A percentile compares a stretch with the other conserved stretches of the same genome.
phyloP scores from a whole-genome alignment of 805 yeast genomes.

The Hemisphaericaspora nanyangensis region DNA sequence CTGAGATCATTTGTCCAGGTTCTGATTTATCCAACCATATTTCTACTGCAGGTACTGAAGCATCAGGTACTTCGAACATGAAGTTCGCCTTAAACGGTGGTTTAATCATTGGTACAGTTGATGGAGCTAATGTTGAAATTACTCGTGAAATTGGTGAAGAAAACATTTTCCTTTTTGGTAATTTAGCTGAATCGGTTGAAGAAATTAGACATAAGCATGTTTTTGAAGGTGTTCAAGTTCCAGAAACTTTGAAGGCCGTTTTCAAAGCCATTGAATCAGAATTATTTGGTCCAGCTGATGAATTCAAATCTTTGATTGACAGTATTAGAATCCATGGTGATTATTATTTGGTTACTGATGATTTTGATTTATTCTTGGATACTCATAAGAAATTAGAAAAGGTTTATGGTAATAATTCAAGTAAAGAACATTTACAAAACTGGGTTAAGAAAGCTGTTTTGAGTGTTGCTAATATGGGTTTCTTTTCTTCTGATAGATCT shows the following conservation, averaged over 20 bases:
- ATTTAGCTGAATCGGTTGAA: constrained; percentile 85
- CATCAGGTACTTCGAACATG: constrained; percentile 95
- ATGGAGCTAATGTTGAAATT: constrained; percentile 94
- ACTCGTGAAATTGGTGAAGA: constrained; percentile 93
- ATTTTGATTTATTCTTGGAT: constrained; percentile 80
- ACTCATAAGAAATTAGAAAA: constrained; percentile 76
- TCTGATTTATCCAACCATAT: constrained; percentile 90
- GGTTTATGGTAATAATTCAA: constrained; percentile 51
- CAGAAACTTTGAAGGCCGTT: constrained; percentile 58
- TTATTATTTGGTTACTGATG: constrained; percentile 82
- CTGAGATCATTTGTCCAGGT: constrained; percentile 86
- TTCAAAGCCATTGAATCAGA: constrained; percentile 66
- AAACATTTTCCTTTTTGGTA: constrained; percentile 88
- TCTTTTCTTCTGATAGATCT: constrained; percentile 87
- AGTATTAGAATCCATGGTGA: constrained; percentile 74
- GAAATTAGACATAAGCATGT: constrained; percentile 74
- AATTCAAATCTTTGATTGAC: constrained; percentile 65
- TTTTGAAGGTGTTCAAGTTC: constrained; percentile 55
- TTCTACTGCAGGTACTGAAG: constrained; percentile 96
- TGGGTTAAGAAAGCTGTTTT: constrained; percentile 78
- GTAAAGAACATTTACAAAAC: constrained; percentile 50
- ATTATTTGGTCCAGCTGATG: constrained; percentile 64
- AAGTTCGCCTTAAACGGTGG: constrained; percentile 94
- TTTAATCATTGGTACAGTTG: constrained; percentile 89
- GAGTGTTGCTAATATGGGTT: constrained; percentile 90